Conservation (phyloP, 225 moss, liverwort and hornwort species). For the Takakia lepidozioides region DNA sequence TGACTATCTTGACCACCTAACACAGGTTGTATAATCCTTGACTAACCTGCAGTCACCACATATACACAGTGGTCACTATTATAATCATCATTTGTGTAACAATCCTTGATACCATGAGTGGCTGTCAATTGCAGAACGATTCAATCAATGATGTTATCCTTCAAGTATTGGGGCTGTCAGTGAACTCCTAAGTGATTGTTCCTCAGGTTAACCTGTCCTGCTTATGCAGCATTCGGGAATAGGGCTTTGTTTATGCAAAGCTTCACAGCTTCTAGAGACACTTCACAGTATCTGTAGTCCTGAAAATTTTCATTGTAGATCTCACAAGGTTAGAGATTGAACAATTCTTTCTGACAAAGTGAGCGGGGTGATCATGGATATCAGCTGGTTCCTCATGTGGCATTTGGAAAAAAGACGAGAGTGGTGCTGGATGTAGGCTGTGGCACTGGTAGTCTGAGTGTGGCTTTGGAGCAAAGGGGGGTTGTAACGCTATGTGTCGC, state of each 20-base stretch:
- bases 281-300: neutral
- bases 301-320: neutral
- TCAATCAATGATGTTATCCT: neutral
- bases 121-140: neutral
- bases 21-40: slow-evolving; percentile 21
- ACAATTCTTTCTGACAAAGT: slow-evolving; percentile 5
- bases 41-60: neutral
- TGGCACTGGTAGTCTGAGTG: slow-evolving; percentile 62
- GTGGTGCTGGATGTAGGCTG: slow-evolving; percentile 65
- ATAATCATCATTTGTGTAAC: neutral
- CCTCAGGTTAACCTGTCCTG: neutral
- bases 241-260: neutral
- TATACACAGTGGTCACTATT: neutral
- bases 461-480: slow-evolving; percentile 35
- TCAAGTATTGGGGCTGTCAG: neutral
- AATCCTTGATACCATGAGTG: neutral
- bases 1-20: slow-evolving; percentile 38
- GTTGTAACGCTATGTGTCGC: slow-evolving; percentile 59
- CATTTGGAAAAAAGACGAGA: slow-evolving; percentile 45
- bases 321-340: neutral
- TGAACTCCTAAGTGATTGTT: neutral
- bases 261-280: neutral
- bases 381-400: slow-evolving; percentile 61
- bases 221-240: neutral
- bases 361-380: slow-evolving; percentile 10